Evolutionary conservation across 2,329 filamentous ascomycete species (phyloP).

Genomic region (Bipolaris cookei): DNA sequence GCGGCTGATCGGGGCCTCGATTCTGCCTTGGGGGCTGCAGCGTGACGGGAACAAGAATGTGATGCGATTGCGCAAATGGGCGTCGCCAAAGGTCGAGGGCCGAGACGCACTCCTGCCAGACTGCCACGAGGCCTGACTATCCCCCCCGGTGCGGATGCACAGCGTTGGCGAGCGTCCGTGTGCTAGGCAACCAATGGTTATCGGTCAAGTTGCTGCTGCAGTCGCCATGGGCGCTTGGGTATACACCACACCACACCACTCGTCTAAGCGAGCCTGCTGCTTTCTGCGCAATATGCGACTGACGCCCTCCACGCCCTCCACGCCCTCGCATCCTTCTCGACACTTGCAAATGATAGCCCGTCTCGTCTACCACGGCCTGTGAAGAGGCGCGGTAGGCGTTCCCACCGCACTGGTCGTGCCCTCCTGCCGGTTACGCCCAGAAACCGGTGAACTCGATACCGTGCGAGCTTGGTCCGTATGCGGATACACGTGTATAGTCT

Average conservation of each 20-base stretch:
- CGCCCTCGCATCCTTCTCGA: constrained; percentile 5
- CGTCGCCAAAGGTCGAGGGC: constrained; percentile 23
- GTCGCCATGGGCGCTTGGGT: constrained; percentile 28
- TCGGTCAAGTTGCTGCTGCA: constrained; percentile 24
- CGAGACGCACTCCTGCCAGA: constrained; percentile 25
- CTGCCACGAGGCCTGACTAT: constrained; percentile 36
- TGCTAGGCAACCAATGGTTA: constrained; percentile 24
- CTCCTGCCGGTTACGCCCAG: constrained; percentile 21
- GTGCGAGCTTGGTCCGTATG: constrained; percentile 14
- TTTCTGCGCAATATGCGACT: constrained; percentile 12
- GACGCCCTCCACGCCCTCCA: constrained; percentile 12
- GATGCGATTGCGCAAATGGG: constrained; percentile 22
- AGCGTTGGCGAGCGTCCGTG: constrained; percentile 18
- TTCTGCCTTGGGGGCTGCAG: constrained; percentile 37
- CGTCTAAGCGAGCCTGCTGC: constrained; percentile 14
- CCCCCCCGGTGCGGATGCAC: constrained; percentile 11
- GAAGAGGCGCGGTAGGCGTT: constrained; percentile 12
- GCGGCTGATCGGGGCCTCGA: constrained; percentile 19
- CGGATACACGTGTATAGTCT: constrained; percentile 2
- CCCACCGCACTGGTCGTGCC: constrained; percentile 23
- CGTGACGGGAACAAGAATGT: constrained; percentile 26
- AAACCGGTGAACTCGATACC: constrained; percentile 20
- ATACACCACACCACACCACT: constrained; percentile 7
- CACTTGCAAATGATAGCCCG: constrained; percentile 10
- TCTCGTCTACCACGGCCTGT: background rate